These are phyloP conservation scores for Gomphus sp. DNA, from an alignment of 1,284 basidiomycete species.

Conservation along the genomic window DNA sequence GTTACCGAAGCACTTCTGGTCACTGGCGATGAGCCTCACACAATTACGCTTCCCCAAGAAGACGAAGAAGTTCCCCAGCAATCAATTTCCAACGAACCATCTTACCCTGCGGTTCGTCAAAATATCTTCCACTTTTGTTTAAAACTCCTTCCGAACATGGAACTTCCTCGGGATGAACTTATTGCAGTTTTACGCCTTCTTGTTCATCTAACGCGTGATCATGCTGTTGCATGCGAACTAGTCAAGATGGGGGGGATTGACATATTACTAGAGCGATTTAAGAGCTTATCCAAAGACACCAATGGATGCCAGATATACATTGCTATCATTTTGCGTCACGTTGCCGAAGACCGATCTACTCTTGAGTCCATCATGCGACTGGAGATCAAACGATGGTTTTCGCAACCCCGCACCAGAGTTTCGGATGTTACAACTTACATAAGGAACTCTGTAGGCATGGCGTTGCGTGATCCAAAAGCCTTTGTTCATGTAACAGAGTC, in stretches of 20 bases:
- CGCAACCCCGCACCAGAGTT: slow-evolving; percentile 57
- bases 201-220: slow-evolving; percentile 73
- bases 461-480: slow-evolving; percentile 68
- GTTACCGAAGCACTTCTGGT: slow-evolving; percentile 78
- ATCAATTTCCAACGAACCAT: slow-evolving; percentile 43
- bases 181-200: slow-evolving; percentile 73
- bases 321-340: slow-evolving; percentile 82
- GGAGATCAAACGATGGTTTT: slow-evolving; percentile 72
- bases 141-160: slow-evolving; percentile 51
- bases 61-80: slow-evolving; percentile 33
- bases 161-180: slow-evolving; percentile 68
- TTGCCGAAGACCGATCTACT: slow-evolving; percentile 70
- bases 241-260: slow-evolving; percentile 54
- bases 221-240: slow-evolving; percentile 49
- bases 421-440: slow-evolving; percentile 71
- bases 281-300: slow-evolving; percentile 35
- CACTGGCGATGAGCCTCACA: slow-evolving; percentile 60
- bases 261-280: slow-evolving; percentile 59
- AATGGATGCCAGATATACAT: slow-evolving; percentile 75
- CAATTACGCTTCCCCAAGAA: slow-evolving; percentile 56
- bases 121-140: slow-evolving; percentile 69
- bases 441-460: slow-evolving; percentile 71
- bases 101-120: slow-evolving; percentile 49
- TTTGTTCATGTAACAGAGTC: slow-evolving; percentile 73
- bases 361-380: slow-evolving; percentile 73